Evolutionary conservation across 768 basidiomycete species (phyloP).

Genomic region (Termitomyces sp.): DNA sequence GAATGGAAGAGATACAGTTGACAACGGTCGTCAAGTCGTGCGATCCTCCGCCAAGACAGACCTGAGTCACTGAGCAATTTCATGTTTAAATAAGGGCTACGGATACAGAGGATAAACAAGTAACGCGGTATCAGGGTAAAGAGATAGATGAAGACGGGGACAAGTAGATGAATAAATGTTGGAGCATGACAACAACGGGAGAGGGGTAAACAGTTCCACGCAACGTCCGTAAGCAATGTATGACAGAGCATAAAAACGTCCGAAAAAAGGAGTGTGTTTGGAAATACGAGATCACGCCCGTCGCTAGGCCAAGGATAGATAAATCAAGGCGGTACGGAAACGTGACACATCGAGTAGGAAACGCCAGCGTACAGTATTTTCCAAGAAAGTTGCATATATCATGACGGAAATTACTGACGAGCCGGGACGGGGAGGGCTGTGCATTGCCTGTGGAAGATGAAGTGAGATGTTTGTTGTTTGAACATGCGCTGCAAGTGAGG

Average conservation of each 20-base stretch:
- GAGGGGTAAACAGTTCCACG: not conserved
- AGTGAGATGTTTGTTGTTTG: not conserved
- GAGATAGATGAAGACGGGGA: not conserved
- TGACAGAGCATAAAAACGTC: not conserved
- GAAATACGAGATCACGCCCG: conserved; percentile 50
- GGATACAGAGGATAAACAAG: conserved; percentile 8
- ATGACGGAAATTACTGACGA: conserved; percentile 34
- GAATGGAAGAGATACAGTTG: no score
- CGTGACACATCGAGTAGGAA: conserved; percentile 58
- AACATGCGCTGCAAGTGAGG: not conserved
- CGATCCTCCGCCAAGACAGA: no score
- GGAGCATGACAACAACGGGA: not conserved
- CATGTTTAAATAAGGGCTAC: no score
- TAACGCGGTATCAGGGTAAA: not conserved
- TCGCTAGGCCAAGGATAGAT: conserved; percentile 52
- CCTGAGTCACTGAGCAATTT: no score
- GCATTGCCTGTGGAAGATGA: conserved; percentile 24
- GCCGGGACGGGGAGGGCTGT: conserved; percentile 25
- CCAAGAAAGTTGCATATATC: conserved; percentile 11
- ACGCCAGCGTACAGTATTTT: conserved; percentile 32
- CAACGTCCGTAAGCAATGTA: not conserved
- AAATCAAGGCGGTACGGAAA: conserved; percentile 58
- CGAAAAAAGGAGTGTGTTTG: conserved; percentile 1
- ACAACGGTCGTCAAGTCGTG: no score
- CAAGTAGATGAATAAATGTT: no score